These are phyloP conservation scores for Geotrichum bryndzae DNA, from an alignment of 1,139 yeast genomes.

Conservation along the genomic window DNA sequence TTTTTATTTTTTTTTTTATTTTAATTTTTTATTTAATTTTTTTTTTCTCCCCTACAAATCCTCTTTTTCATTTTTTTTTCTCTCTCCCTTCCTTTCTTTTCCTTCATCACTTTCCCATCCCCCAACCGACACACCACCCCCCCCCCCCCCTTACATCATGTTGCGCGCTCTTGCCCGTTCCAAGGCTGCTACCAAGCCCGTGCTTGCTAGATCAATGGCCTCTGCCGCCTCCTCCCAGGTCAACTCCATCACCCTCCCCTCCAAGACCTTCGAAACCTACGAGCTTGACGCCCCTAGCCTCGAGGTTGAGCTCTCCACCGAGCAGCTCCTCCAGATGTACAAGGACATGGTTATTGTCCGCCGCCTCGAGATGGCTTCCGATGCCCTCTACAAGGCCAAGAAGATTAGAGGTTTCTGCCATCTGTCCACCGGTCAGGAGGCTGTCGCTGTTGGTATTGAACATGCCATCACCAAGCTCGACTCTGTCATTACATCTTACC, in stretches of 20 bases:
- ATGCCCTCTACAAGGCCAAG: slow-evolving; percentile 95
- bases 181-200: neutral
- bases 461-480: slow-evolving; percentile 81
- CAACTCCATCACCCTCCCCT: slow-evolving; percentile 53
- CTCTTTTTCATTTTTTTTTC: neutral
- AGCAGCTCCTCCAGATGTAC: slow-evolving; percentile 81
- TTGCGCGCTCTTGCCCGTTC: slow-evolving; percentile 12
- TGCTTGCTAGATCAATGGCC: slow-evolving; percentile 15
- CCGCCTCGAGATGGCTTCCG: slow-evolving; percentile 99
- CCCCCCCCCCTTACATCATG: slow-evolving; percentile 1
- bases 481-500: slow-evolving; percentile 89
- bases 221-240: slow-evolving; percentile 1
- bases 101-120: neutral
- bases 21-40: neutral
- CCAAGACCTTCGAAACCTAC: slow-evolving; percentile 75
- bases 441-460: slow-evolving; percentile 97
- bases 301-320: slow-evolving; percentile 71
- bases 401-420: slow-evolving; percentile 97
- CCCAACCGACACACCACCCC: neutral
- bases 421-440: slow-evolving; percentile 98
- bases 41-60: neutral
- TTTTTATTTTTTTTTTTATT: too few species aligned
- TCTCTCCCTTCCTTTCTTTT: neutral
- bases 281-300: slow-evolving; percentile 62
- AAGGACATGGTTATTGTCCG: slow-evolving; percentile 88